Base-by-base conservation (phyloP, 2,329 filamentous ascomycete genomes). In the Gyromitra esculenta region DNA sequence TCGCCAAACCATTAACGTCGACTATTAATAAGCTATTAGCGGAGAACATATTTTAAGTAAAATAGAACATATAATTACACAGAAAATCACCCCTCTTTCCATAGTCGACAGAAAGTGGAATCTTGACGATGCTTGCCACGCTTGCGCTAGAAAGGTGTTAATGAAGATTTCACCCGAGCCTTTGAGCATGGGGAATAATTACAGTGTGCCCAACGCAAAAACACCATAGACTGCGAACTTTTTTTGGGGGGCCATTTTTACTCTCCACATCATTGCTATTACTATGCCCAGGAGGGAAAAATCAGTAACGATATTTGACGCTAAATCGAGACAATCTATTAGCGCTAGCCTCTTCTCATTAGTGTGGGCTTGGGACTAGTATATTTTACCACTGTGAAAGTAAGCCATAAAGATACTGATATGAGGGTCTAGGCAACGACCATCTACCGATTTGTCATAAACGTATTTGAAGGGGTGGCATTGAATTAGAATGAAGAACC, bases 181-280 rank as follows among this genome's bases (percentile, higher is more conserved):
- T 13, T 41, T 37, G 15, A 13, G 1, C 15, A 21, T 8, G 8
- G 35, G 48, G 18, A 7, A 43, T 54, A 56, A 15, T 71, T 71
- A 71, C 67, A 71, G 37, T 52, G 56, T 62, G 41, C 67, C 67
- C 56, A 70, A n/a, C 15, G 21, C 67, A 8, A 70, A 54, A 6
- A 70, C 56, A 0, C 56, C 56, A 62, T 62, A 70, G 11, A 70
- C 56, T 11, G 43, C 56, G 21, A 50, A 62, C 18, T 70, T 70
- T 45, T 62, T 39, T 1, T 35, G 31, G 31, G 31, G 56, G 18
- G 43, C 43, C 67, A 71, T 63, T 35, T 43, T 50, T 1, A 54
- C 43, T 9, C 35, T 63, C 67, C 67, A 63, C 56, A 63, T 45
- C 67, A 71, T 71, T 31, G 45, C 45, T 25, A 71, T 18, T 5